Conservation (phyloP, 1,284 basidiomycete genomes). For the Cystobasidium sp. region DNA sequence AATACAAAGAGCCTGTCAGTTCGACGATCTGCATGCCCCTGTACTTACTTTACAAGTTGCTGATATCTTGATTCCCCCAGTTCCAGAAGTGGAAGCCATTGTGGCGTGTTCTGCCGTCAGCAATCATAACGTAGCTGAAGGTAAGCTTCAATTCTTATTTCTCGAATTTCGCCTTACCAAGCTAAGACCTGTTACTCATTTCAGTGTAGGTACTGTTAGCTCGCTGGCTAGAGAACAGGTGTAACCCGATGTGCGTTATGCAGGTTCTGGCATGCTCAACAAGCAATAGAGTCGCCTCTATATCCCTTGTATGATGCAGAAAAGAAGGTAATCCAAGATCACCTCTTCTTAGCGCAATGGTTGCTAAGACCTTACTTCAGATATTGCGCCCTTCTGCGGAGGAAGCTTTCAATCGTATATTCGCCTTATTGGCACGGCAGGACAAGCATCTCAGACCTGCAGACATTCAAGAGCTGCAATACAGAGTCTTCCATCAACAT, state of each 20-base stretch:
- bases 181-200: neutral
- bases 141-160: neutral
- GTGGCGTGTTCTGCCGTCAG: conserved; percentile 5
- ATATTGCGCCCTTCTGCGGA: neutral
- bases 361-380: neutral
- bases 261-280: conserved; percentile 39
- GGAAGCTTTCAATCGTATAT: conserved; percentile 31
- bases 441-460: neutral
- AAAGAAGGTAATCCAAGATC: neutral
- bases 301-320: conserved; percentile 20
- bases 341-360: neutral
- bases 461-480: conserved; percentile 24
- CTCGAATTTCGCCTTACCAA: neutral
- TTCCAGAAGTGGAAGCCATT: conserved; percentile 19
- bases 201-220: neutral
- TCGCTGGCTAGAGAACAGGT: too few relatives aligned
- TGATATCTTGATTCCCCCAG: neutral
- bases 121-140: conserved; percentile 26
- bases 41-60: neutral
- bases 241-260: neutral
- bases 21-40: neutral
- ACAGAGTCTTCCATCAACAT: conserved; percentile 14
- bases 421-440: neutral
- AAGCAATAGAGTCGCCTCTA: conserved; percentile 24
- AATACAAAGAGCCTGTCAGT: neutral